Conservation (phyloP, 495 filamentous ascomycete genomes). For the Penicillium pulvis region DNA sequence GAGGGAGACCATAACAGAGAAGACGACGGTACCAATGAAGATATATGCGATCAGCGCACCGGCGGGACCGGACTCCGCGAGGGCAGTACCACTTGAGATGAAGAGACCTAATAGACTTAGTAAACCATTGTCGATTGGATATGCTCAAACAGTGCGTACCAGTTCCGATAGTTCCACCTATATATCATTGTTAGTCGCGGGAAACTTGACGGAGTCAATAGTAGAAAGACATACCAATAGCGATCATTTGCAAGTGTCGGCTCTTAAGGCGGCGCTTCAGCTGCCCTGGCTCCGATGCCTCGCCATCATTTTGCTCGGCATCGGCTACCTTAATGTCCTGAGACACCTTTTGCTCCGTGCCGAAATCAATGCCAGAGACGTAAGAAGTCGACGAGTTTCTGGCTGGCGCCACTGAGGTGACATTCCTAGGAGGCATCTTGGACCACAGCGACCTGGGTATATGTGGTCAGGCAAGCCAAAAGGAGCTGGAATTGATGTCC, state of each 20-base stretch:
- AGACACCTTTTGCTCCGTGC: slow-evolving; percentile 12
- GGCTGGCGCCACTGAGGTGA: slow-evolving; percentile 7
- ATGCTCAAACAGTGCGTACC: slow-evolving; percentile 33
- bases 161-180: slow-evolving; percentile 73
- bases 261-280: slow-evolving; percentile 62
- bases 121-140: not conserved
- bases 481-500: not conserved
- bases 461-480: not conserved
- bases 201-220: slow-evolving; percentile 42
- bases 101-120: slow-evolving; percentile 60
- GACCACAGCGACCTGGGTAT: slow-evolving; percentile 1
- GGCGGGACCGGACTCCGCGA: slow-evolving; percentile 61
- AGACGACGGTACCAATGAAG: slow-evolving; percentile 56
- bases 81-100: slow-evolving; percentile 64
- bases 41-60: slow-evolving; percentile 64
- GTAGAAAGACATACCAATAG: slow-evolving; percentile 50
- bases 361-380: slow-evolving; percentile 10
- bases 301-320: slow-evolving; percentile 24
- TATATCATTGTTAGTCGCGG: slow-evolving; percentile 57
- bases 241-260: slow-evolving; percentile 69
- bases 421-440: slow-evolving; percentile 22
- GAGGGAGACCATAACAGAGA: slow-evolving; percentile 47
- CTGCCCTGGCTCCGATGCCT: slow-evolving; percentile 19
- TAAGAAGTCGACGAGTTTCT: slow-evolving; percentile 2
- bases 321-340: slow-evolving; percentile 31